Percentiles rank a stretch among this genome's conserved stretches.
phyloP scores from a whole-genome alignment of 441 rosid species.

The Adansonia rubrostipa region DNA sequence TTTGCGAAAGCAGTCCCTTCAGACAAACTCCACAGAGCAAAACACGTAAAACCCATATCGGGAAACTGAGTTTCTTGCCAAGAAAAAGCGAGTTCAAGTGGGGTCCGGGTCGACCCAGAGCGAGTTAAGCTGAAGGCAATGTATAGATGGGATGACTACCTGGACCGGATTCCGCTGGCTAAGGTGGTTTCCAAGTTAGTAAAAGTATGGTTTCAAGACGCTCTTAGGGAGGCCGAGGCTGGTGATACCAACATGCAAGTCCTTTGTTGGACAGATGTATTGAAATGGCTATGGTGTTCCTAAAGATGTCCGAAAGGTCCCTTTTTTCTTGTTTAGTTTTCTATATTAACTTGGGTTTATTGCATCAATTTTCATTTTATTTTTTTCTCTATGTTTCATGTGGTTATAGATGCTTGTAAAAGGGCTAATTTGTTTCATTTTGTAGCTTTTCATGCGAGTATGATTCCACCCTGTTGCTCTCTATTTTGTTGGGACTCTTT shows the following conservation, averaged over 20 bases:
- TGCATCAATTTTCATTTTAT: background rate
- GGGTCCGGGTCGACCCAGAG: constrained; percentile 40
- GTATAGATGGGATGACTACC: constrained; percentile 35
- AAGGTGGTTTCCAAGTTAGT: constrained; percentile 77
- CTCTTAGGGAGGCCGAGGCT: constrained; percentile 73
- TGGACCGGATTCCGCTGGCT: constrained; percentile 53
- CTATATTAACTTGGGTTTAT: background rate
- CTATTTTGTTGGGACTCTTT: background rate
- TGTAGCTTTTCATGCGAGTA: background rate
- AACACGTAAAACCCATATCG: constrained; percentile 35
- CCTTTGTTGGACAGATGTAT: constrained; percentile 89
- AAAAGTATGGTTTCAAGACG: constrained; percentile 75
- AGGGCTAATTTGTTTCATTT: background rate
- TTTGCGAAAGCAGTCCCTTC: constrained; percentile 51
- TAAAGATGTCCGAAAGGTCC: constrained; percentile 69
- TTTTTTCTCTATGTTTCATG: background rate
- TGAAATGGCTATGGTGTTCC: constrained; percentile 78
- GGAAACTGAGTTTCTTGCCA: constrained; percentile 38
- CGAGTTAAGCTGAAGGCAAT: constrained; percentile 39
- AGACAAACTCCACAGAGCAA: constrained; percentile 34
- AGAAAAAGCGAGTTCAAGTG: constrained; percentile 42
- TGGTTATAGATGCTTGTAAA: background rate
- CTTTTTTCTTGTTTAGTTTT: constrained; percentile 1
- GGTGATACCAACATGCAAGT: constrained; percentile 83
- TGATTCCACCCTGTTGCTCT: background rate